Evolutionary conservation across 208 protist species (phyloP).

Genomic region (Acanthamoeba lenticulata): DNA sequence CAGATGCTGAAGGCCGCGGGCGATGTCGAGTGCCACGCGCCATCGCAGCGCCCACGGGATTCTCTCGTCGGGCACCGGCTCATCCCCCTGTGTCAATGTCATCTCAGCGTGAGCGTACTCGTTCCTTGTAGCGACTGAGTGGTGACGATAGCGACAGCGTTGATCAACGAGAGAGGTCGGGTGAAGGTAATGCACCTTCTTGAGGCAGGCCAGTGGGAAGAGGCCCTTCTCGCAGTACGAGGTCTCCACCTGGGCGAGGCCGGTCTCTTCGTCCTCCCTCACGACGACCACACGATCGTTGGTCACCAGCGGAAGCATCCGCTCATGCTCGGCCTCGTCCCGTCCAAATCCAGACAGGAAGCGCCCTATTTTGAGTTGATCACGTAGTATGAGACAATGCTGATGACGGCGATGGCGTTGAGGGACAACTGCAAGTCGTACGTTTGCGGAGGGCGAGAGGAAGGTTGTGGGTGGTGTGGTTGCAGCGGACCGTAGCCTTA

Average conservation of each 20-base stretch:
- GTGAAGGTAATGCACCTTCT: too few relatives aligned
- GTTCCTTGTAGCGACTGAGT: too few relatives aligned
- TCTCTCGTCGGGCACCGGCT: not conserved
- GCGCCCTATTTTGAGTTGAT: not conserved
- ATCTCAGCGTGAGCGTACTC: not conserved
- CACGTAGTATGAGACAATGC: not conserved
- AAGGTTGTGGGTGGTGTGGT: not conserved
- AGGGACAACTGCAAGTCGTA: not conserved
- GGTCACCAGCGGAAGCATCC: not conserved
- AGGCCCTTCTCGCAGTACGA: conserved; percentile 37
- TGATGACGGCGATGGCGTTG: not conserved
- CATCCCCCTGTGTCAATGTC: not conserved
- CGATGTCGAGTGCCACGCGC: conserved; percentile 19
- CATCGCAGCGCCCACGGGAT: conserved; percentile 19
- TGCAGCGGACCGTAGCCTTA: conserved; percentile 1
- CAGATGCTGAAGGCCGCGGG: not conserved
- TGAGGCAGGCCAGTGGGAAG: not conserved
- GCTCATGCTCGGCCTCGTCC: not conserved
- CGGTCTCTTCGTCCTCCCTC: not conserved
- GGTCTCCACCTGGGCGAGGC: not conserved
- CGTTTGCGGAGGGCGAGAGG: conserved; percentile 6
- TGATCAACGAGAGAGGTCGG: too few relatives aligned
- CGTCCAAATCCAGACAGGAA: not conserved
- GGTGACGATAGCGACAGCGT: too few relatives aligned
- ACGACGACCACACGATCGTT: not conserved